phyloP scores from a whole-genome alignment of 2,329 filamentous ascomycete species.

The Curvularia eragrostidis region DNA sequence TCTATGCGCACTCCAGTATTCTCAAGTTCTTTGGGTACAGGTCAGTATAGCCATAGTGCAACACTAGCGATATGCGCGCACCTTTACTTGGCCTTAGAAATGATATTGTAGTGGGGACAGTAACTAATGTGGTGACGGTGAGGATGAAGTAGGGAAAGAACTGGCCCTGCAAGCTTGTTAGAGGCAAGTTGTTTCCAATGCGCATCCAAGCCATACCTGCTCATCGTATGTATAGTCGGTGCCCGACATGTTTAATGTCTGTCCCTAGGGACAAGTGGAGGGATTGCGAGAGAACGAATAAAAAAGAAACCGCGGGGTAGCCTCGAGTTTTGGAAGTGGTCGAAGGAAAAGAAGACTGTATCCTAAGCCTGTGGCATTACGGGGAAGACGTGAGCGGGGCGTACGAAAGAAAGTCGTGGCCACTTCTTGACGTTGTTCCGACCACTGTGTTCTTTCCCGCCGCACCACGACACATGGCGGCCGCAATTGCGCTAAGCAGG shows the following conservation, averaged over 20 bases:
- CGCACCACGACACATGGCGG: slow-evolving; percentile 28
- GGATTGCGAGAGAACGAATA: slow-evolving; percentile 25
- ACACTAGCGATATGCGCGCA: slow-evolving; percentile 45
- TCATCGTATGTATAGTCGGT: slow-evolving; percentile 99
- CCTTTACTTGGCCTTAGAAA: slow-evolving; percentile 79
- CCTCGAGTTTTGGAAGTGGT: slow-evolving; percentile 26
- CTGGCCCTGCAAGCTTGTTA: slow-evolving; percentile 69
- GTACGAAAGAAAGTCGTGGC: slow-evolving; percentile 40
- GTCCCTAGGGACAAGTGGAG: slow-evolving; percentile 28
- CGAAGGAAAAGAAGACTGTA: slow-evolving; percentile 12
- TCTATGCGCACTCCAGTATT: slow-evolving; percentile 83
- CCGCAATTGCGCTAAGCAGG: slow-evolving; percentile 24
- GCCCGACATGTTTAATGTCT: slow-evolving; percentile 44
- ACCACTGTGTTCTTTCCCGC: slow-evolving; percentile 40
- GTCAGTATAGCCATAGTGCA: slow-evolving; percentile 20
- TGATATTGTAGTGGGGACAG: slow-evolving; percentile 87
- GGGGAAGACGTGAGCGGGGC: slow-evolving; percentile 22
- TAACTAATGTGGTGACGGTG: slow-evolving; percentile 85
- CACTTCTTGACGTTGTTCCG: slow-evolving; percentile 34
- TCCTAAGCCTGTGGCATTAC: slow-evolving; percentile 33
- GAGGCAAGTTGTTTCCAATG: slow-evolving; percentile 1
- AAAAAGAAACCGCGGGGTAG: slow-evolving; percentile 23
- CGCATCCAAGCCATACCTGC: slow-evolving; percentile 62
- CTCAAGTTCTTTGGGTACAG: slow-evolving; percentile 65
- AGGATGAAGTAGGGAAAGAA: slow-evolving; percentile 99